Evolutionary conservation across 2,329 filamentous ascomycete genomes (phyloP), one percentile per base, ranked within the genome.

Genomic region (Botrytis sinoallii): DNA sequence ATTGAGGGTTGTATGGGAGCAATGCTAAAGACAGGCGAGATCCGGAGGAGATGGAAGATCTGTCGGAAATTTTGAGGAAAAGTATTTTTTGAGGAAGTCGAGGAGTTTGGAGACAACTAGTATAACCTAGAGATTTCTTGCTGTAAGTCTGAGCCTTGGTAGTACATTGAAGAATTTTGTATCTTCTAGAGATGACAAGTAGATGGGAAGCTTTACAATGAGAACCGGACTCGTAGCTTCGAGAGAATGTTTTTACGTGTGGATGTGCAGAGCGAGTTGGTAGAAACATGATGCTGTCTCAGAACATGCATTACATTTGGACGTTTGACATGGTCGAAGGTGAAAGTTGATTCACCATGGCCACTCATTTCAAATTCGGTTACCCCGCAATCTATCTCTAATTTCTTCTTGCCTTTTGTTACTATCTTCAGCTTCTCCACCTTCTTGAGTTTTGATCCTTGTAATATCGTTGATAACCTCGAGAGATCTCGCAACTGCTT

Each of bases 201-300:
- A n/a, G 46, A 52, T 52, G 1, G 10, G 10, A n/a, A 48, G 10
- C 10, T 6, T 25, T 5, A 52, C 46, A 52, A n/a, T n/a, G 22
- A 52, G 10, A 52, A 52, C n/a, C 4, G 9, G 4, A 14, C 46
- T 52, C 22, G 22, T 14, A 25, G 46, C 25, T n/a, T 52, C 4
- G 22, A n/a, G 46, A 25, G 4, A 14, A 25, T 52, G 10, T 25
- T 0, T 6, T 14, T 52, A 8, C 2, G 32, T 60, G 4, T 14
- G 7, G 18, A 1, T 0, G n/a, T 32, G 3, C 4, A 29, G 14
- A n/a, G 5, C 5, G 5, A n/a, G 1, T n/a, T 16, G 12, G 12
- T 14, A 2, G 22, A 0, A 12, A 14, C 0, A 55, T n/a, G 25
- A 55, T 29, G 12, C 14, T 7, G 14, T 55, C 14, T 55, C 25